phyloP scores from a whole-genome alignment of 208 protist genomes.

The Acanthamoeba culbertsoni region DNA sequence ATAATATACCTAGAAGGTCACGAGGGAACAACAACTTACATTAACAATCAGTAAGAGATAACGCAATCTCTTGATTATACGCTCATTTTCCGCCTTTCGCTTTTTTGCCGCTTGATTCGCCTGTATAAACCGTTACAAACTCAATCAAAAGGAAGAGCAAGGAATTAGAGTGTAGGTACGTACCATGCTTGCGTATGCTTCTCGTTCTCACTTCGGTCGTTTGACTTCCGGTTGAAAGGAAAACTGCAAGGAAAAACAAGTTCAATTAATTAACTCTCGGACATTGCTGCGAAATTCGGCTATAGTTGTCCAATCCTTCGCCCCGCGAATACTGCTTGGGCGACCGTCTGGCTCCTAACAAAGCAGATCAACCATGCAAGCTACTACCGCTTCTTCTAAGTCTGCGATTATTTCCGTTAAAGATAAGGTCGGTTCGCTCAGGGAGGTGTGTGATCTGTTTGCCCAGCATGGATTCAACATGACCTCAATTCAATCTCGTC shows the following conservation, averaged over 20 bases:
- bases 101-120: conserved; percentile 63
- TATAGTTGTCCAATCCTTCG: no score
- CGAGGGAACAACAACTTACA: background rate
- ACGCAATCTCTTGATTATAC: conserved; percentile 17
- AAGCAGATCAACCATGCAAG: background rate
- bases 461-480: conserved; percentile 19
- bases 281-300: no score
- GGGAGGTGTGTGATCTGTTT: conserved; percentile 48
- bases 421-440: conserved; percentile 38
- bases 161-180: background rate
- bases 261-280: background rate
- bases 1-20: background rate
- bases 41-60: conserved; percentile 35
- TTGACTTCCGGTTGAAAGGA: no score
- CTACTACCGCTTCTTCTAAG: background rate
- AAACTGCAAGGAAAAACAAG: background rate
- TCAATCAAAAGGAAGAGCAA: background rate
- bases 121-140: background rate
- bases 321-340: no score
- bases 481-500: conserved; percentile 29
- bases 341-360: background rate
- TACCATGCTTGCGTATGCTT: no score
- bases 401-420: background rate
- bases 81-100: conserved; percentile 29
- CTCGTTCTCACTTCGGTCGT: no score